phyloP scores from a whole-genome alignment of 192 early-diverging fungal genomes.

The Coemansia furcata region DNA sequence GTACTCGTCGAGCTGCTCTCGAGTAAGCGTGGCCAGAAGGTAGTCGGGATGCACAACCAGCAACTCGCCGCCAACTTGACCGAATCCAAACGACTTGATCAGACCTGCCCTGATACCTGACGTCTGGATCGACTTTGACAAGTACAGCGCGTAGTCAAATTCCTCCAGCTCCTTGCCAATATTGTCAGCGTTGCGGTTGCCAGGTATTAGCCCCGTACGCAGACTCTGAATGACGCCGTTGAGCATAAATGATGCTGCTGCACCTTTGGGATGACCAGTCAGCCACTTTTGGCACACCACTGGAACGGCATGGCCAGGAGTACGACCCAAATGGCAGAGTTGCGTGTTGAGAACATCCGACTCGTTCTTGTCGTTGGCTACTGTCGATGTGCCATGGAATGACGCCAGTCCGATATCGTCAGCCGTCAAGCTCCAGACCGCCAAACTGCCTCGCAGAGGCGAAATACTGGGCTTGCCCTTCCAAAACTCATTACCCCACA shows the following conservation, averaged over 20 bases:
- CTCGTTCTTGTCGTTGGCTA: slow-evolving; percentile 95
- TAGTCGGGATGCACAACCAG: slow-evolving; percentile 86
- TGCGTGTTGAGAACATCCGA: slow-evolving; percentile 85
- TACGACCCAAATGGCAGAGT: slow-evolving; percentile 86
- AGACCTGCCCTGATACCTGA: slow-evolving; percentile 87
- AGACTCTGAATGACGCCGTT: slow-evolving; percentile 85
- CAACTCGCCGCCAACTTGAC: slow-evolving; percentile 87
- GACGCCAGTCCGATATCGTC: slow-evolving; percentile 92
- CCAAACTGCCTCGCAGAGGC: slow-evolving; percentile 82
- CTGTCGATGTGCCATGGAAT: slow-evolving; percentile 94
- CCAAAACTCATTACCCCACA: slow-evolving; percentile 83
- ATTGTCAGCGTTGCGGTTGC: slow-evolving; percentile 77
- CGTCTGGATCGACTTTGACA: slow-evolving; percentile 69
- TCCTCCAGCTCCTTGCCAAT: slow-evolving; percentile 59
- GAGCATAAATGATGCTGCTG: slow-evolving; percentile 92
- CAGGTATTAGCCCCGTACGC: slow-evolving; percentile 82
- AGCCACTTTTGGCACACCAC: slow-evolving; percentile 92
- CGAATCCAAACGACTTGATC: slow-evolving; percentile 90
- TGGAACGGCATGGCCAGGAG: slow-evolving; percentile 78
- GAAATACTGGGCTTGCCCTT: slow-evolving; percentile 69
- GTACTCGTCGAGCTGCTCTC: slow-evolving; percentile 63
- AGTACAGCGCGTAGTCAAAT: slow-evolving; percentile 76
- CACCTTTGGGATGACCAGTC: slow-evolving; percentile 88
- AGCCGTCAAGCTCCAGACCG: slow-evolving; percentile 82
- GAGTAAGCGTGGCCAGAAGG: slow-evolving; percentile 70